Percentiles rank a stretch among this genome's conserved stretches.
Evolutionary conservation across 2,329 filamentous ascomycete species (phyloP).

Genomic region (Sclerotinia borealis): DNA sequence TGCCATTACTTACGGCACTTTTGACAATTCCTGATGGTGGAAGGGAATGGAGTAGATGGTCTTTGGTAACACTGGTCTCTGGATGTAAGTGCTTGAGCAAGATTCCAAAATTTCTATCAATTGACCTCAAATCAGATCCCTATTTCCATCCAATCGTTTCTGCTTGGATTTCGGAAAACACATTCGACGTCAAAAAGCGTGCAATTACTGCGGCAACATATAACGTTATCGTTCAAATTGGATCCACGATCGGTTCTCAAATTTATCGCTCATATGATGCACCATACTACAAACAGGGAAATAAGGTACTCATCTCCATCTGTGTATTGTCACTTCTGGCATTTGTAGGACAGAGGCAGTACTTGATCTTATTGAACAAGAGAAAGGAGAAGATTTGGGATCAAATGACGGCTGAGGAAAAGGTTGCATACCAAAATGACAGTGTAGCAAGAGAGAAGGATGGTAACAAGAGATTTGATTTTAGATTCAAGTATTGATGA

Average conservation of each 20-base stretch:
- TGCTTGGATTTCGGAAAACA: constrained; percentile 47
- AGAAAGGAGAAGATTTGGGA: constrained; percentile 44
- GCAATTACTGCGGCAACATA: constrained; percentile 58
- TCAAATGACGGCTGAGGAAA: constrained; percentile 40
- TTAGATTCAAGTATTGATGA: constrained; percentile 7
- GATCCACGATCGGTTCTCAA: constrained; percentile 32
- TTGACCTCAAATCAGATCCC: not conserved
- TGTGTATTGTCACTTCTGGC: constrained; percentile 39
- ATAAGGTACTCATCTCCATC: constrained; percentile 47
- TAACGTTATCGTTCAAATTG: constrained; percentile 46
- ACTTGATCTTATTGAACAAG: constrained; percentile 42
- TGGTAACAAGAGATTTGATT: constrained; percentile 12
- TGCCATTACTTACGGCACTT: constrained; percentile 32
- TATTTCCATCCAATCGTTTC: constrained; percentile 41
- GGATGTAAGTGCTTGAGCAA: constrained; percentile 15
- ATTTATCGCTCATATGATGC: constrained; percentile 41
- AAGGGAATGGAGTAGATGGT: constrained; percentile 22
- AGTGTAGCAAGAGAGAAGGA: constrained; percentile 33
- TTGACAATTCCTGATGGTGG: constrained; percentile 2
- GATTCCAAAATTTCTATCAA: constrained; percentile 5
- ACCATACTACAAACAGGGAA: constrained; percentile 48
- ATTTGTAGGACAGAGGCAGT: constrained; percentile 40
- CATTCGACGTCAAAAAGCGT: constrained; percentile 54
- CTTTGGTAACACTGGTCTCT: constrained; percentile 17
- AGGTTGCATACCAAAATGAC: constrained; percentile 41